Percentiles rank a stretch among this genome's conserved stretches.
Conservation (phyloP, 176 grass and related monocot genomes). For the Hordeum marinum region DNA sequence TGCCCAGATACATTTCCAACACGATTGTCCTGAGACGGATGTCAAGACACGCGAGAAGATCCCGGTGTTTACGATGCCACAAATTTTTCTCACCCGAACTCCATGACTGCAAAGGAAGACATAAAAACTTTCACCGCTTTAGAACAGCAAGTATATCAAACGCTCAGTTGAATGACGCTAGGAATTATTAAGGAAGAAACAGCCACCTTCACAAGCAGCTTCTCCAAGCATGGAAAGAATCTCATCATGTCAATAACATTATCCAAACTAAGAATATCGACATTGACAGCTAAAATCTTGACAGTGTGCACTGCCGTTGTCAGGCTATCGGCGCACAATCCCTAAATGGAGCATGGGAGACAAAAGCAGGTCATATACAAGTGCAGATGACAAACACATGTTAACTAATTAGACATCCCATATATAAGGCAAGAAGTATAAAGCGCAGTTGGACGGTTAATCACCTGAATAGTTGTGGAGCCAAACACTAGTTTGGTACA, state of each 20-base stretch:
- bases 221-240: background rate
- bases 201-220: background rate
- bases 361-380: too few relatives aligned
- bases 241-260: background rate
- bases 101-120: background rate
- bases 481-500: too few relatives aligned
- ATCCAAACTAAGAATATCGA: background rate
- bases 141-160: background rate
- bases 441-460: too few relatives aligned
- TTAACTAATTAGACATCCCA: too few relatives aligned
- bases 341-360: background rate
- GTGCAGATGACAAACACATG: too few relatives aligned
- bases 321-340: background rate
- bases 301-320: background rate
- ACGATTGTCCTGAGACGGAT: background rate
- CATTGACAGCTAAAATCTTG: background rate
- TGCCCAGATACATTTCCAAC: background rate
- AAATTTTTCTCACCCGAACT: background rate
- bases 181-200: background rate
- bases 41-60: background rate
- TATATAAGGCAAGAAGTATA: too few relatives aligned
- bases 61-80: background rate
- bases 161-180: background rate
- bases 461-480: too few relatives aligned
- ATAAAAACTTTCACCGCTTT: background rate